phyloP scores from a whole-genome alignment of 2,329 filamentous ascomycete species.

The Sporothrix mexicana region DNA sequence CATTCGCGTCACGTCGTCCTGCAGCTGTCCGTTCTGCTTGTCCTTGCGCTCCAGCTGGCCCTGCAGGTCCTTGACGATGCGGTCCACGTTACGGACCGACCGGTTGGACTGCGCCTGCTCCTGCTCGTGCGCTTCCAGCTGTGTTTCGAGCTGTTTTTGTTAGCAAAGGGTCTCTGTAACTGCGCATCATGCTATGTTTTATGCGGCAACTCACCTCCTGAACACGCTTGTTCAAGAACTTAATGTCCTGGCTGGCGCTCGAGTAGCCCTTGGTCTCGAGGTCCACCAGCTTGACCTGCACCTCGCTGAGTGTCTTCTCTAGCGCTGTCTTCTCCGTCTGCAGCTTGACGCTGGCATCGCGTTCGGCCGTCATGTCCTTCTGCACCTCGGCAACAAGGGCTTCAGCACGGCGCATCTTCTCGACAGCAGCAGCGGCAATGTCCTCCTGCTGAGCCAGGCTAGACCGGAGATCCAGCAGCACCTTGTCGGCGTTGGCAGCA shows the following conservation, averaged over 20 bases:
- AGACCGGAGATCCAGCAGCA: constrained; percentile 82
- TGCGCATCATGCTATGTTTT: no score
- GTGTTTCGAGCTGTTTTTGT: constrained; percentile 83
- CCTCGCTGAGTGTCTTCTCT: constrained; percentile 88
- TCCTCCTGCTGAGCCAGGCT: constrained; percentile 92
- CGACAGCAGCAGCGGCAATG: constrained; percentile 85
- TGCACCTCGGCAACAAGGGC: constrained; percentile 86
- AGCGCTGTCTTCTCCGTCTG: constrained; percentile 89
- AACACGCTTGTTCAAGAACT: constrained; percentile 91
- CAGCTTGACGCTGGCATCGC: constrained; percentile 79
- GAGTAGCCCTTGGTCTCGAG: constrained; percentile 97
- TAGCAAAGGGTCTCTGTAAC: no score
- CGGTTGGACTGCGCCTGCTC: constrained; percentile 81
- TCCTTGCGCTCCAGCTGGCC: constrained; percentile 91
- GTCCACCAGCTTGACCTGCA: constrained; percentile 88
- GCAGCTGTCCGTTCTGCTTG: constrained; percentile 79
- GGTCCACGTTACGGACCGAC: constrained; percentile 89
- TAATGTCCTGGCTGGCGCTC: constrained; percentile 90
- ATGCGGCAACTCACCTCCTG: constrained; percentile 78
- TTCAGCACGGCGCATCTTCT: constrained; percentile 96
- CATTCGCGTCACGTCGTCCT: constrained; percentile 82
- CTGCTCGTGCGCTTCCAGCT: constrained; percentile 82
- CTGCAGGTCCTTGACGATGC: constrained; percentile 90
- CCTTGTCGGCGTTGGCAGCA: constrained; percentile 82
- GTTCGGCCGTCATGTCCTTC: constrained; percentile 86